phyloP scores from a whole-genome alignment of 352 stramenopile species.

The Globisporangium canariense region DNA sequence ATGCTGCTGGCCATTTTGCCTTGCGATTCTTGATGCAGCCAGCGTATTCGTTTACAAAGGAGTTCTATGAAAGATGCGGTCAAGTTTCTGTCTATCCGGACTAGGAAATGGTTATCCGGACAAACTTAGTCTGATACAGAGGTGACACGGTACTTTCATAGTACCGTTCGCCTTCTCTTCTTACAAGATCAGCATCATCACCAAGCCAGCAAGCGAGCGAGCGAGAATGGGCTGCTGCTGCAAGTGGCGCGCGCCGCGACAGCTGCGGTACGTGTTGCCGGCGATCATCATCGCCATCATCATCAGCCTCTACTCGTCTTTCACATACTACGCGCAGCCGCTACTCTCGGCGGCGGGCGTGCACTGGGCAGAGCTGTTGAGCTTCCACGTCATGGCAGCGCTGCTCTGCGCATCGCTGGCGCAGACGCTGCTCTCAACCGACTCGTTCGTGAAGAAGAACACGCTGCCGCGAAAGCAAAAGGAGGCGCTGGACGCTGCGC shows the following conservation, averaged over 20 bases:
- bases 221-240: conserved; percentile 56
- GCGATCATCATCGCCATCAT: conserved; percentile 50
- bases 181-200: not conserved
- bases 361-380: conserved; percentile 30
- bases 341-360: conserved; percentile 32
- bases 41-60: too few relatives aligned
- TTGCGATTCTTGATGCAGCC: too few relatives aligned
- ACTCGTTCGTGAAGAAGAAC: conserved; percentile 49
- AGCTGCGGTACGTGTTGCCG: conserved; percentile 57
- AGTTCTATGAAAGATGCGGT: too few relatives aligned
- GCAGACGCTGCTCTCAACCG: conserved; percentile 48
- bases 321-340: conserved; percentile 51
- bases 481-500: not conserved
- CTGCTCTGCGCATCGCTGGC: conserved; percentile 57
- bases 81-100: too few relatives aligned
- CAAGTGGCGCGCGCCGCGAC: conserved; percentile 44
- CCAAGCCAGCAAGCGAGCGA: not conserved
- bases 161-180: too few relatives aligned
- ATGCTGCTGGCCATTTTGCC: not conserved
- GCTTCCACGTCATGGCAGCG: conserved; percentile 54
- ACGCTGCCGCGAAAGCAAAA: conserved; percentile 26
- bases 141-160: too few relatives aligned
- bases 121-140: too few relatives aligned
- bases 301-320: conserved; percentile 60
- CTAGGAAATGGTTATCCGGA: too few relatives aligned